A percentile compares a stretch with the other conserved stretches of the same genome.
These are phyloP conservation scores for Rhodotorula babjevae DNA, from an alignment of 768 basidiomycete genomes.

Conservation along the genomic window DNA sequence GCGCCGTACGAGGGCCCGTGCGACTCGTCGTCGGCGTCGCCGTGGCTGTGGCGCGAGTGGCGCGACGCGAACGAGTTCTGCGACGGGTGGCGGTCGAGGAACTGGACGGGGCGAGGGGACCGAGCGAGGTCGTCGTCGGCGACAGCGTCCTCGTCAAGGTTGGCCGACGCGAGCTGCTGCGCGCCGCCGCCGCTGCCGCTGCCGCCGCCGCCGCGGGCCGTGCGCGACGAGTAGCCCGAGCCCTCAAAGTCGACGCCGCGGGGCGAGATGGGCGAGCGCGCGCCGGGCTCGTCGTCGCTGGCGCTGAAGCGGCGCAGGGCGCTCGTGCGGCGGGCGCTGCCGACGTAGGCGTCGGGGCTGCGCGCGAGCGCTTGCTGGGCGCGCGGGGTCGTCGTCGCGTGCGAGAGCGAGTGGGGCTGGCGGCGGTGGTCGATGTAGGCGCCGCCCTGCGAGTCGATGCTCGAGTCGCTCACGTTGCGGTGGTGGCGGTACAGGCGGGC, in stretches of 20 bases:
- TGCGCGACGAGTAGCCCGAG: background rate
- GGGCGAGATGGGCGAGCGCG: constrained; percentile 9
- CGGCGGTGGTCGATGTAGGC: constrained; percentile 44
- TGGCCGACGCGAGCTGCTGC: constrained; percentile 1
- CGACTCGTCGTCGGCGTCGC: background rate
- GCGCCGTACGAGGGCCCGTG: constrained; percentile 3
- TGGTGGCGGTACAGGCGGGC: constrained; percentile 41
- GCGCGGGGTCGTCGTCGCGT: constrained; percentile 10
- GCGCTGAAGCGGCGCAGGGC: constrained; percentile 14
- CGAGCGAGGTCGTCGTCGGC: constrained; percentile 7
- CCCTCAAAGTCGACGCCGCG: constrained; percentile 6
- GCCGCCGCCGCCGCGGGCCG: background rate
- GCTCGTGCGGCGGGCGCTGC: constrained; percentile 18
- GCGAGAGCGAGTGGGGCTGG: constrained; percentile 38
- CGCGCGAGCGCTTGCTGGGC: background rate
- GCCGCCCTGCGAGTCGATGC: constrained; percentile 42
- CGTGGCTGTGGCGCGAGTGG: constrained; percentile 2
- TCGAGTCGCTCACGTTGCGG: constrained; percentile 43
- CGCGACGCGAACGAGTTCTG: constrained; percentile 26
- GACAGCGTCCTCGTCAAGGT: constrained; percentile 38
- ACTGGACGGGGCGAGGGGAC: constrained; percentile 22
- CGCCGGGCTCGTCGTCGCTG: constrained; percentile 9
- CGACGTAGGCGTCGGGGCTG: constrained; percentile 4
- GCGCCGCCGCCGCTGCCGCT: background rate
- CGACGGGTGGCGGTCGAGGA: constrained; percentile 38